These are phyloP conservation scores for Phylloporus gajari DNA, from an alignment of 1,284 basidiomycete genomes.

Conservation along the genomic window DNA sequence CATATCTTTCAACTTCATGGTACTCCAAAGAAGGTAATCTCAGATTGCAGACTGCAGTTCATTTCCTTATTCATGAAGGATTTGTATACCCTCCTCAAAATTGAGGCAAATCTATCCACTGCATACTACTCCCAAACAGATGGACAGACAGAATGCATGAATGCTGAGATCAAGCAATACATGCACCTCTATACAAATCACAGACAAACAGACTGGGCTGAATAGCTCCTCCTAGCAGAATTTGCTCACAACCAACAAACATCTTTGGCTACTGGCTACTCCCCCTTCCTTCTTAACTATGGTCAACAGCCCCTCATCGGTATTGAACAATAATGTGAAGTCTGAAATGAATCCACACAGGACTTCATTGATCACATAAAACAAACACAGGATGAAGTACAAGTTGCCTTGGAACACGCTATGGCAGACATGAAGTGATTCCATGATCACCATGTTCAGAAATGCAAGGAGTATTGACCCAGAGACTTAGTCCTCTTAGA, in stretches of 20 bases:
- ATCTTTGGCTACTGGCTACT: neutral
- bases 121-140: conserved; percentile 49
- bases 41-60: conserved; percentile 47
- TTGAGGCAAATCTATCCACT: neutral
- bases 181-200: conserved; percentile 40
- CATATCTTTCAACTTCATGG: neutral
- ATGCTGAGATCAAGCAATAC: conserved; percentile 46
- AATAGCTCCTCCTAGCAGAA: conserved; percentile 43
- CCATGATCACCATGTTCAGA: neutral
- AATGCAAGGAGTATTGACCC: neutral
- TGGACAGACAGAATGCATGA: conserved; percentile 46
- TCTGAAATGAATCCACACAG: neutral
- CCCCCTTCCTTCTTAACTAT: neutral
- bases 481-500: neutral
- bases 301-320: neutral
- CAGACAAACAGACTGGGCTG: conserved; percentile 41
- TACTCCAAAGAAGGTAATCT: neutral
- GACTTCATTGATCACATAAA: neutral
- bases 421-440: neutral
- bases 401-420: neutral
- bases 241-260: conserved; percentile 36
- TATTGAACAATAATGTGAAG: neutral
- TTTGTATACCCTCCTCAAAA: conserved; percentile 22
- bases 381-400: neutral
- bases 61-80: conserved; percentile 42